Conservation (phyloP, 306 rosid genomes). For the Neltuma alba region DNA sequence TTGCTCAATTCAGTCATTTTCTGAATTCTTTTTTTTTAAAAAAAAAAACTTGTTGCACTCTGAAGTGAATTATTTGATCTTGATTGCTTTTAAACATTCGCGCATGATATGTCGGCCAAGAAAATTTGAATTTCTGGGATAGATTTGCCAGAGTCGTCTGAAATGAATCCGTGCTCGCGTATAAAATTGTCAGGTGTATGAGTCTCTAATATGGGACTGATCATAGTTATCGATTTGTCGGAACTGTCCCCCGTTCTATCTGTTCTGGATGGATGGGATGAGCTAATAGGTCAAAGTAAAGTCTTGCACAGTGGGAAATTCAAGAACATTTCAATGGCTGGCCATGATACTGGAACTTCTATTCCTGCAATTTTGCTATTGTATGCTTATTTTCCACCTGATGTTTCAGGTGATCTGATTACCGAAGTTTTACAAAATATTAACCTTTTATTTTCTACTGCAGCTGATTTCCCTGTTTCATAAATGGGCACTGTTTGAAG, state of each 20-base stretch:
- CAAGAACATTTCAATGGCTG: constrained; percentile 7
- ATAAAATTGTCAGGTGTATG: neutral
- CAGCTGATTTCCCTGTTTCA: constrained; percentile 48
- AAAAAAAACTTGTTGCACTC: constrained; percentile 30
- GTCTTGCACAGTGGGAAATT: constrained; percentile 10
- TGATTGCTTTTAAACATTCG: neutral
- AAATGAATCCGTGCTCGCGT: constrained; percentile 23
- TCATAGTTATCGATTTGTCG: constrained; percentile 16
- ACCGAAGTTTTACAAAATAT: neutral
- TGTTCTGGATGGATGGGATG: constrained; percentile 28
- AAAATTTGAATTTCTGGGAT: constrained; percentile 33
- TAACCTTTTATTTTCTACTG: constrained; percentile 30
- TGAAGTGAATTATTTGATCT: constrained; percentile 24
- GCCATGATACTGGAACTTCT: constrained; percentile 5
- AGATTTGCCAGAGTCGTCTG: constrained; percentile 12
- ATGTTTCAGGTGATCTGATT: neutral
- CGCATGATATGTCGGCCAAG: constrained; percentile 31
- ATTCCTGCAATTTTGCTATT: neutral
- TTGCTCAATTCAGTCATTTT: neutral
- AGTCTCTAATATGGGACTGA: neutral
- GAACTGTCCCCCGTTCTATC: constrained; percentile 16
- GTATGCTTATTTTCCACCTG: neutral
- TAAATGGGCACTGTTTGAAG: constrained; percentile 35
- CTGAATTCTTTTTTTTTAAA: neutral
- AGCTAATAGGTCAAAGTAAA: constrained; percentile 8